Percentiles rank a stretch among this genome's conserved stretches.
Conservation (phyloP, 176 grass and related monocot genomes). For the Bothriochloa decipiens region DNA sequence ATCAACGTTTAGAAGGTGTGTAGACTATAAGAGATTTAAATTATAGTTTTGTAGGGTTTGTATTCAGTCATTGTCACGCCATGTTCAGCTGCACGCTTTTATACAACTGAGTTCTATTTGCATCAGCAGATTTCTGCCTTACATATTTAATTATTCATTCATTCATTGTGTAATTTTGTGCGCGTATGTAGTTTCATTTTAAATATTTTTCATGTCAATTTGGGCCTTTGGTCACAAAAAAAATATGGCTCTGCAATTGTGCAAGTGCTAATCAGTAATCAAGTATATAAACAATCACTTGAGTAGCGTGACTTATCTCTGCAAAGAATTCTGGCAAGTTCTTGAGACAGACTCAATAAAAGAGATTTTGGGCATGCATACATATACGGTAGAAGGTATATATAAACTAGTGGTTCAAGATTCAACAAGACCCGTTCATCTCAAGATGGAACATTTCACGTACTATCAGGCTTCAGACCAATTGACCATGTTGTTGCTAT, state of each 20-base stretch:
- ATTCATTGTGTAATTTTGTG: conserved; percentile 4
- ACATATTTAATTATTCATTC: neutral
- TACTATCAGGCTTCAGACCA: neutral
- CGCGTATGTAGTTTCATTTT: neutral
- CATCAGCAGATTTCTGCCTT: neutral
- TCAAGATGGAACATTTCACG: neutral
- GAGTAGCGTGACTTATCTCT: neutral
- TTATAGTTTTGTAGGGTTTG: neutral
- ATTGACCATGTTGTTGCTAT: neutral
- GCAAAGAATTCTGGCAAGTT: neutral
- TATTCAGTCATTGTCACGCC: neutral
- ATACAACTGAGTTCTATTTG: neutral
- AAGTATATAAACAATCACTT: neutral
- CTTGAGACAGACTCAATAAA: neutral
- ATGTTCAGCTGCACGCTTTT: neutral
- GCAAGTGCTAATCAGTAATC: neutral
- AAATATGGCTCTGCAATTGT: neutral
- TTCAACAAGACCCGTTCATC: neutral
- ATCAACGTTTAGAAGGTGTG: neutral
- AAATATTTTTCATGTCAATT: neutral
- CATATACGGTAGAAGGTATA: neutral
- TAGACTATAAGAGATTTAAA: neutral
- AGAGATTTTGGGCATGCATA: neutral
- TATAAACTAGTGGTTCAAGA: neutral
- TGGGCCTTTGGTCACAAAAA: neutral